Evolutionary conservation across 2,329 filamentous ascomycete genomes (phyloP).

Genomic region (Rachicladosporium sp.): DNA sequence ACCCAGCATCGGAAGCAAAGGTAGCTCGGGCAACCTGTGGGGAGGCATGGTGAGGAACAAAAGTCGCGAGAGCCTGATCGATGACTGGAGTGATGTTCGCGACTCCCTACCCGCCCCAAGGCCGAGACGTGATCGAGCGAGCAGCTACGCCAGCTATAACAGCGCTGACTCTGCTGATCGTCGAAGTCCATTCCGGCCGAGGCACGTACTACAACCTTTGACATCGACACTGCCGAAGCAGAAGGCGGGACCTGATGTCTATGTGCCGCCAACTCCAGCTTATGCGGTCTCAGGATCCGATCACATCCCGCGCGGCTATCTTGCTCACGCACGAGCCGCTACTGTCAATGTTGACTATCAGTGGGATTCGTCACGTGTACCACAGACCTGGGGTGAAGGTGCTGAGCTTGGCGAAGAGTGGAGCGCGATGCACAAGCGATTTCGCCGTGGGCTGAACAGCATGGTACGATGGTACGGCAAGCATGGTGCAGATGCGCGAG

Average conservation of each 20-base stretch:
- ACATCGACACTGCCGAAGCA: conserved; percentile 18
- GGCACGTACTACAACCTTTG: conserved; percentile 13
- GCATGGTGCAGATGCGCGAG: conserved; percentile 24
- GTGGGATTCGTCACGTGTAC: conserved; percentile 81
- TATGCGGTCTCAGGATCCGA: conserved; percentile 73
- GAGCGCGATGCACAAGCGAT: conserved; percentile 87
- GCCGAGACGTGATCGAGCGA: conserved; percentile 35
- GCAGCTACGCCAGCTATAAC: conserved; percentile 23
- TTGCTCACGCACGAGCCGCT: conserved; percentile 77
- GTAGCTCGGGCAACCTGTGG: conserved; percentile 32
- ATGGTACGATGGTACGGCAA: conserved; percentile 72
- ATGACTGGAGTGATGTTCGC: conserved; percentile 18
- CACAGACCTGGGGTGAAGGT: conserved; percentile 74
- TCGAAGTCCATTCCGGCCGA: conserved; percentile 16
- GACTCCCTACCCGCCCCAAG: conserved; percentile 24
- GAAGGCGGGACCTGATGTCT: conserved; percentile 30
- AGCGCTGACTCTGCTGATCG: conserved; percentile 13
- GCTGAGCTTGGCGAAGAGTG: conserved; percentile 88
- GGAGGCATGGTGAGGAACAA: conserved; percentile 24
- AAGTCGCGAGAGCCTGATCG: conserved; percentile 10
- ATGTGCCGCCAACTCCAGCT: conserved; percentile 63
- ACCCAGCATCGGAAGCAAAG: conserved; percentile 25
- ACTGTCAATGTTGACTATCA: conserved; percentile 83
- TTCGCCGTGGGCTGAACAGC: conserved; percentile 64
- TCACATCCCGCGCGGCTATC: conserved; percentile 76